Conservation (phyloP, 2,329 filamentous ascomycete genomes). For the Pseudocercospora fijiensis region DNA sequence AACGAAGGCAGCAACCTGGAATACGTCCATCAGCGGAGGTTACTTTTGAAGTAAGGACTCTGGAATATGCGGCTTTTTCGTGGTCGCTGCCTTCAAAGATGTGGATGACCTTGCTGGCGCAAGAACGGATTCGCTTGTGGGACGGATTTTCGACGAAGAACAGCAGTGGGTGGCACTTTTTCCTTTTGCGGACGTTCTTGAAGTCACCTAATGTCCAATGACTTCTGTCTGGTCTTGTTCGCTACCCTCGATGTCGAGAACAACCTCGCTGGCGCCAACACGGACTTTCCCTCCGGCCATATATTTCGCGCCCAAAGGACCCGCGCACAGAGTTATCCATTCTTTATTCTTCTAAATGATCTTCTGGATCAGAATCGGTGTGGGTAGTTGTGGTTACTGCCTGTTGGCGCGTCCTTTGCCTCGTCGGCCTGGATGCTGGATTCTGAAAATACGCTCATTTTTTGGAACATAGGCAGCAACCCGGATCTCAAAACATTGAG, state of each 20-base stretch:
- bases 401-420: background rate
- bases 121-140: background rate
- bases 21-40: background rate
- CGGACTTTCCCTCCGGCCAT: background rate
- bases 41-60: background rate
- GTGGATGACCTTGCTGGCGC: background rate
- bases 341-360: background rate
- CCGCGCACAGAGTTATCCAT: background rate
- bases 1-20: background rate
- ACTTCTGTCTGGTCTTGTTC: background rate
- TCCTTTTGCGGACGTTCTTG: background rate
- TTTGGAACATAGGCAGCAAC: background rate
- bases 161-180: background rate
- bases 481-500: background rate
- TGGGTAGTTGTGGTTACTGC: background rate
- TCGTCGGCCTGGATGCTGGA: background rate
- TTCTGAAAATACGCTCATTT: background rate
- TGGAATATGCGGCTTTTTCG: background rate
- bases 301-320: background rate
- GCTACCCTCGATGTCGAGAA: background rate
- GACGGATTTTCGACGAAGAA: background rate
- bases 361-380: background rate
- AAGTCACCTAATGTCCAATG: background rate
- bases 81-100: background rate
- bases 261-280: background rate